Evolutionary conservation across 2,329 filamentous ascomycete genomes (phyloP), one percentile per base, ranked within the genome.

Genomic region (Beauveria medogensis): DNA sequence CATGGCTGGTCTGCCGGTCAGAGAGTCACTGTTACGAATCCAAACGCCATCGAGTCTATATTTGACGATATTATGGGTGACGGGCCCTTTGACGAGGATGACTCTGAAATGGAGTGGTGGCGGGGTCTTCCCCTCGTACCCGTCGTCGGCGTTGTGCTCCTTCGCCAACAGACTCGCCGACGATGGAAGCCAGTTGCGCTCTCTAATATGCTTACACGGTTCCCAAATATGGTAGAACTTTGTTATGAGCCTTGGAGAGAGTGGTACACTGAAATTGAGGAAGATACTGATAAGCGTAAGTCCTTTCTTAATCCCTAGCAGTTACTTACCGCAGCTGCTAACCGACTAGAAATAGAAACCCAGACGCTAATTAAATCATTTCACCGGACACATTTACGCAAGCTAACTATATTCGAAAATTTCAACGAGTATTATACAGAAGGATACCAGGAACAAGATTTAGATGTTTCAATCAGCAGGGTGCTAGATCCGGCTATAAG

Each of bases 161-260:
- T 76, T 62, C 73, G 74, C 50, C 72, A 72, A 63, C 74, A 75
- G 63, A 74, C 63, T 63, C 71, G 72, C 61, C 68, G 71, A 63
- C 66, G 69, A 67, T 75, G 71, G 71, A 71, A 70, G 56, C 69
- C 69, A 43, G 24, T 55, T 24, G 64, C 69, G 37, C 66, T 75
- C 28, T 64, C 65, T 30, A 64, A 70, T 18, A 73, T 76, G 66
- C 65, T 75, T 61, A 63, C 69, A 10, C 69, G 69, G 51, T 68
- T 75, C 62, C 70, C 73, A 16, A 69, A 67, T 59, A 61, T 77
- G 55, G 67, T 70, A 63, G 71, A 77, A 63, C 64, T 77, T 64
- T 68, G 69, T 57, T 75, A 73, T 64, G 72, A 75, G 63, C 74
- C 72, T 56, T 76, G 73, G 72, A 72, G 69, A 63, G 70, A 74